These are phyloP conservation scores for Acmispon strigosus DNA, from an alignment of 306 rosid genomes.

Conservation along the genomic window DNA sequence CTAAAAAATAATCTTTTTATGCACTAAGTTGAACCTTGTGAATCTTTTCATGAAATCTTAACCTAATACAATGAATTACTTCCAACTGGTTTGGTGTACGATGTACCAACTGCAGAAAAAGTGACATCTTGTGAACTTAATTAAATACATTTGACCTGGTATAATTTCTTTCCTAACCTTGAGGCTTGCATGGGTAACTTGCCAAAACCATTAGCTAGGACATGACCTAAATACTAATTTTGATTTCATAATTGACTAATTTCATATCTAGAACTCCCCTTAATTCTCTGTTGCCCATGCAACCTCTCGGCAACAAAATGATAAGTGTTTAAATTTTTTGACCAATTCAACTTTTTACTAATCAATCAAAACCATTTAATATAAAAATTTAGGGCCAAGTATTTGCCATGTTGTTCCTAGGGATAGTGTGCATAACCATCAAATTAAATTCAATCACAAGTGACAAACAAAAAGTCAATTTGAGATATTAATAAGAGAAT, in stretches of 20 bases:
- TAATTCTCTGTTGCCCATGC: too few species aligned
- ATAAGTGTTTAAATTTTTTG: too few species aligned
- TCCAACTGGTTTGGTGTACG: constrained; percentile 10
- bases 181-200: not conserved
- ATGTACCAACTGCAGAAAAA: not conserved
- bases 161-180: not conserved
- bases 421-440: not conserved
- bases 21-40: not conserved
- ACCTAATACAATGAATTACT: not conserved
- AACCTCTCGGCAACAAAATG: too few species aligned
- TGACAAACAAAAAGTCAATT: not conserved
- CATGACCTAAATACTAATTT: too few species aligned
- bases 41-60: not conserved
- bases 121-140: not conserved
- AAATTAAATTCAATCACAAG: not conserved
- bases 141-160: not conserved
- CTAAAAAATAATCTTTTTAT: too few species aligned
- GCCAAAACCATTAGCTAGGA: too few species aligned
- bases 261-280: too few species aligned
- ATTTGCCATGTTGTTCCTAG: too few species aligned
- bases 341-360: too few species aligned
- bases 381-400: too few species aligned
- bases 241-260: too few species aligned
- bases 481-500: not conserved
- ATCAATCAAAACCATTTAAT: too few species aligned